These are phyloP conservation scores for Rhizomucor pusillus DNA, from an alignment of 371 early-diverging fungal genomes.

Conservation along the genomic window DNA sequence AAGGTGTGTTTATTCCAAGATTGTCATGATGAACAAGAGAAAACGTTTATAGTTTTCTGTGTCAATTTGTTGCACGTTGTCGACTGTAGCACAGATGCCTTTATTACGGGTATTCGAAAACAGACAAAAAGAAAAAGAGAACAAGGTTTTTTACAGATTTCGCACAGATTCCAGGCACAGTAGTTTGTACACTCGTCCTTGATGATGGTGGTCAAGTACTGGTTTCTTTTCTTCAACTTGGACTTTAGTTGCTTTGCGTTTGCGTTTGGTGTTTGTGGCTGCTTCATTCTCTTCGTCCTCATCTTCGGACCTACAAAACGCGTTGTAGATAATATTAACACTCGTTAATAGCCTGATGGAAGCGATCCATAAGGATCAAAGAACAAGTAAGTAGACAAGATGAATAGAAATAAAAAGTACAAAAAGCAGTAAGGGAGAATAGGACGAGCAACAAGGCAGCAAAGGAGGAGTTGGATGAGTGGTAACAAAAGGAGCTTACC, in stretches of 20 bases:
- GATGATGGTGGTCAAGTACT: background rate
- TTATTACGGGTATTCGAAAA: background rate
- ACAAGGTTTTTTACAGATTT: background rate
- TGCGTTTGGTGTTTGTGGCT: constrained; percentile 10
- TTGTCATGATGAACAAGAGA: constrained; percentile 6
- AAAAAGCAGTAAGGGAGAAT: background rate
- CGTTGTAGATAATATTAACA: background rate
- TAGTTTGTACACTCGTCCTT: constrained; percentile 12
- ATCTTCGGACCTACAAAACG: constrained; percentile 21
- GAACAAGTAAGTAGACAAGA: background rate
- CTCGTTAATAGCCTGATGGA: background rate
- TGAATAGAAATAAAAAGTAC: background rate
- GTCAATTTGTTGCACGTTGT: constrained; percentile 13
- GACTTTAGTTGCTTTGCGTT: background rate
- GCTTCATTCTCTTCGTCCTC: constrained; percentile 18
- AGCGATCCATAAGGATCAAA: too few species aligned
- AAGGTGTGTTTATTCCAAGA: background rate
- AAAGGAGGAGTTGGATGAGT: too few species aligned
- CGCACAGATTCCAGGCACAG: constrained; percentile 10
- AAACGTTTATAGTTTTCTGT: constrained; percentile 3
- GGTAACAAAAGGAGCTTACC: constrained; percentile 29
- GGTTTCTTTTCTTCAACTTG: background rate
- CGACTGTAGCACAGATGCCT: constrained; percentile 7
- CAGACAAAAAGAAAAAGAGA: background rate
- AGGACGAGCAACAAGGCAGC: too few species aligned